Evolutionary conservation across 768 basidiomycete genomes (phyloP), one percentile per base, ranked within the genome.

Genomic region (Pleurotus cornucopiae): DNA sequence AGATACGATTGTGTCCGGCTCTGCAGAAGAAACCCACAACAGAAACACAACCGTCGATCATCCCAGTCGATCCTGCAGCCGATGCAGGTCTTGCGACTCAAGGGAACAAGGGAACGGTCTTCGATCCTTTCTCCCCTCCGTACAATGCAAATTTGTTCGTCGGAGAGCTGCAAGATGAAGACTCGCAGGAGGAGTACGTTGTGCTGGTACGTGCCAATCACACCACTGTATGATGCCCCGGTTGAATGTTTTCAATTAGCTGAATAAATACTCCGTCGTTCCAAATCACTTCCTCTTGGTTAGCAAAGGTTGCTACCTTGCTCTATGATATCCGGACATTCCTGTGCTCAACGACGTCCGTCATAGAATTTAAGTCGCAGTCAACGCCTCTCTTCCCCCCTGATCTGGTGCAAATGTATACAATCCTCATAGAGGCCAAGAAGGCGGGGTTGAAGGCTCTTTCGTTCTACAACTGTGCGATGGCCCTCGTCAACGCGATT

Each of bases 381-480:
- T 76, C 86, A 1, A 84, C 89, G 0, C 94, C 94, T 4, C 77
- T 94, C 18, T 71, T 82, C 58, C 94, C 94, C 0, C 66, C 80
- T 13, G 92, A 97, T 65, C 79, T 97, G 9, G 82, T 88, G 3
- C 84, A 88, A 56, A 76, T 85, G 4, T 94, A 94, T 70, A 67
- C 75, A n/a, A 73, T 96, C 25, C 74, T 98, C 2, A 67, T 78
- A 1, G 87, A 91, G 3, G 91, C 85, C 44, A 76, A 77, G 41
- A 80, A 82, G 62, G 75, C 74, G 0, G 82, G 84, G 12, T 78
- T 75, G 57, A 76, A 72, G 34, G 76, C 86, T 55, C 82, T 97
- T 55, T 90, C 89, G 1, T 97, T 97, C 71, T 97, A 94, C 70
- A 98, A 98, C 60, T 96, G 94, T 84, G 68, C 65, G 80, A 34